These are phyloP conservation scores for Cladosporium sp. DNA, from an alignment of 2,329 filamentous ascomycete genomes.

Conservation along the genomic window DNA sequence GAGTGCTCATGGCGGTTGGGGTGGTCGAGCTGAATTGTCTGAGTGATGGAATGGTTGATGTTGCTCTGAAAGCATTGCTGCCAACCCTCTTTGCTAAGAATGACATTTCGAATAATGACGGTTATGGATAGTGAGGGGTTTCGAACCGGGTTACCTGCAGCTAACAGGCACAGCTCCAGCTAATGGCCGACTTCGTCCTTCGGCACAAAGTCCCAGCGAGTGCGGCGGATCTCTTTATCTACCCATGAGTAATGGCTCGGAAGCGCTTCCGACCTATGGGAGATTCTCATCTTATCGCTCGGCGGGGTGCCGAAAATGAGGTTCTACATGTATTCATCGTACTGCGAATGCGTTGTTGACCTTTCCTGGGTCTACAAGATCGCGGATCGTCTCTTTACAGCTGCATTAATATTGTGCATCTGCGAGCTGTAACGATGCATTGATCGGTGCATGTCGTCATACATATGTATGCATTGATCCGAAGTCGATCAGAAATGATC, in stretches of 20 bases:
- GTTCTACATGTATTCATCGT: too few relatives aligned
- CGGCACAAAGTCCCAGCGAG: not conserved
- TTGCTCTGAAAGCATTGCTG: conserved; percentile 6
- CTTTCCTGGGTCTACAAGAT: too few relatives aligned
- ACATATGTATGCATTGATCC: too few relatives aligned
- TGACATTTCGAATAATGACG: not conserved
- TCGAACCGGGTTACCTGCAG: not conserved
- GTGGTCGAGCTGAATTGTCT: conserved; percentile 4
- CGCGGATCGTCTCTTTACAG: too few relatives aligned
- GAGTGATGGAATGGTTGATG: not conserved
- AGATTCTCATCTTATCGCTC: not conserved
- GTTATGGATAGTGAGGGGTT: conserved; percentile 2
- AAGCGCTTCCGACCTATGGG: not conserved
- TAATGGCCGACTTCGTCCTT: not conserved
- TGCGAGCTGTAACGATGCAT: too few relatives aligned
- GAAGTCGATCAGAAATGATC: too few relatives aligned
- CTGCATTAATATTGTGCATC: too few relatives aligned
- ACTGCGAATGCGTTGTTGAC: too few relatives aligned
- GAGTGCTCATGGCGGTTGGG: conserved; percentile 12
- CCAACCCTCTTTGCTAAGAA: conserved; percentile 6
- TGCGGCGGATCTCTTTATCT: not conserved
- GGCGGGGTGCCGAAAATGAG: not conserved
- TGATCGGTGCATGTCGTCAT: too few relatives aligned
- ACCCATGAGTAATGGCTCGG: not conserved
- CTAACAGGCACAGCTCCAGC: not conserved